A percentile compares a stretch with the other conserved stretches of the same genome.
Evolutionary conservation across 768 basidiomycete species (phyloP).

Genomic region (Suillus subalutaceus): DNA sequence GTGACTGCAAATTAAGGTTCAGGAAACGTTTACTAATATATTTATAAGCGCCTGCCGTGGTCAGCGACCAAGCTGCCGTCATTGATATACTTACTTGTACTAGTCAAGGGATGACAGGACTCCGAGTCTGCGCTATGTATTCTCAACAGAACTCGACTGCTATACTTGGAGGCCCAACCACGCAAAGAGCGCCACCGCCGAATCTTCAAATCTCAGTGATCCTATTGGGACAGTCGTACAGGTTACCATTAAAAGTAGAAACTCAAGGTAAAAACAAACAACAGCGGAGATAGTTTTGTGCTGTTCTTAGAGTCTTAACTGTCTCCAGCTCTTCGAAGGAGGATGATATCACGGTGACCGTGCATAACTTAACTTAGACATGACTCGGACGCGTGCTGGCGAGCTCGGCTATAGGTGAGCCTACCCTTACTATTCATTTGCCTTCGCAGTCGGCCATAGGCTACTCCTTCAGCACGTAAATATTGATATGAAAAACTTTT

Average conservation of each 20-base stretch:
- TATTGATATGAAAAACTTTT: not conserved
- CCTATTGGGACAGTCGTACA: conserved; percentile 1
- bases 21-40: not conserved
- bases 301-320: not conserved
- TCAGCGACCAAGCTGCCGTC: no score
- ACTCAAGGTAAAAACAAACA: not conserved
- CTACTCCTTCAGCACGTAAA: not conserved
- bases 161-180: not conserved
- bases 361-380: not conserved
- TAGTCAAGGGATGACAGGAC: not conserved
- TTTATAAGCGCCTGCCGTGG: not conserved
- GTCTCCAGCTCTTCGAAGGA: not conserved
- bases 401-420: not conserved
- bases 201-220: not conserved
- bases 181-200: not conserved
- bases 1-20: not conserved
- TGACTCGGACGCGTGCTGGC: not conserved
- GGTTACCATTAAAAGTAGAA: not conserved
- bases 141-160: not conserved
- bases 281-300: not conserved
- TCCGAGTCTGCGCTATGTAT: not conserved
- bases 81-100: no score
- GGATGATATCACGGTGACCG: not conserved
- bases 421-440: not conserved
- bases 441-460: not conserved